Evolutionary conservation across 441 rosid species (phyloP).

Genomic region (Omphalea diandra): DNA sequence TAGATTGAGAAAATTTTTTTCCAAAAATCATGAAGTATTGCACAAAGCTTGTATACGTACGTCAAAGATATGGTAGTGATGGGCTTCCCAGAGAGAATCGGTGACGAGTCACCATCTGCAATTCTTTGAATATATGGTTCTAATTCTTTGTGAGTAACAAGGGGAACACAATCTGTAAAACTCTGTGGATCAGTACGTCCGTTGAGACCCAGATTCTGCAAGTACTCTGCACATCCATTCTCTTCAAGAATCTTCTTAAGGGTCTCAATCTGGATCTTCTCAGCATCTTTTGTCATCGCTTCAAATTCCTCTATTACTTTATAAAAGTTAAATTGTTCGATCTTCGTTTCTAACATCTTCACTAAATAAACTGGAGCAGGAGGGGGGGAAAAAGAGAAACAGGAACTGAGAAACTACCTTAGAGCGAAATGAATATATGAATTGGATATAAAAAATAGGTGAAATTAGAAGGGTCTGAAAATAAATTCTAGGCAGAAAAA

Average conservation of each 20-base stretch:
- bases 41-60: constrained; percentile 38
- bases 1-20: background rate
- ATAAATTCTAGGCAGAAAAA: constrained; percentile 1
- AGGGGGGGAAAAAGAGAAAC: constrained; percentile 4
- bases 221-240: constrained; percentile 69
- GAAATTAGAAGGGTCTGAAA: background rate
- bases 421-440: background rate
- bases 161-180: constrained; percentile 71
- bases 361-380: constrained; percentile 17
- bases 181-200: constrained; percentile 69
- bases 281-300: constrained; percentile 61
- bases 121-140: constrained; percentile 70
- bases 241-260: constrained; percentile 65
- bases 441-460: background rate
- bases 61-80: constrained; percentile 79
- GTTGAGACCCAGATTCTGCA: constrained; percentile 63
- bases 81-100: constrained; percentile 75
- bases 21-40: background rate
- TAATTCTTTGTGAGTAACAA: constrained; percentile 68
- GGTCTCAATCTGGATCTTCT: constrained; percentile 63
- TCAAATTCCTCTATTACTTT: constrained; percentile 72
- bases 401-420: too few relatives aligned
- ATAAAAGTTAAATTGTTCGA: constrained; percentile 43
- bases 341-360: constrained; percentile 70
- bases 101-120: constrained; percentile 63